Percentiles rank a stretch among this genome's conserved stretches.
phyloP scores from a whole-genome alignment of 2,329 filamentous ascomycete genomes.

The Penicillium freii region DNA sequence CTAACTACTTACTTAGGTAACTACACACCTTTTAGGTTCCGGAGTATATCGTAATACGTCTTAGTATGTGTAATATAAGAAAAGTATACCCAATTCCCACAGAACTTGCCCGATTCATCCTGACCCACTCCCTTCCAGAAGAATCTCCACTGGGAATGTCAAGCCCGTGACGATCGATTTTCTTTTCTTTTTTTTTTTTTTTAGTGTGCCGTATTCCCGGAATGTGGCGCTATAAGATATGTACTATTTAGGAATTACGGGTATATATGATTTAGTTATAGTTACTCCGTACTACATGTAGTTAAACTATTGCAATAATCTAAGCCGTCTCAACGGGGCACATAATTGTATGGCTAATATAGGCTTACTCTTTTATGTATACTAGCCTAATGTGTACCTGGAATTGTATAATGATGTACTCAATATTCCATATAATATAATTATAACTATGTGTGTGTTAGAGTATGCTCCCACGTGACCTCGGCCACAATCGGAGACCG shows the following conservation, averaged over 20 bases:
- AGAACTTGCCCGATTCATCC: background rate
- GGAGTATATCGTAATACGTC: too few species aligned
- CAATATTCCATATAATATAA: too few species aligned
- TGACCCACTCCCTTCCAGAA: conserved; percentile 5
- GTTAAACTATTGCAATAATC: too few species aligned
- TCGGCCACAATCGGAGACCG: background rate
- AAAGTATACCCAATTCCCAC: background rate
- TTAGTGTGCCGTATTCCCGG: conserved; percentile 4
- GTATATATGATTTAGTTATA: background rate
- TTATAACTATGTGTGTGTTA: too few species aligned
- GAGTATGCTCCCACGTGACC: background rate
- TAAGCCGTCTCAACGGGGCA: background rate
- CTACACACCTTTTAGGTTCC: too few species aligned
- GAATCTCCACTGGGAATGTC: background rate
- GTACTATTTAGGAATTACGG: background rate
- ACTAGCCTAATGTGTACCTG: too few species aligned
- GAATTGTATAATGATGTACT: too few species aligned
- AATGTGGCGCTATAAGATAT: background rate
- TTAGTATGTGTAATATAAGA: too few species aligned
- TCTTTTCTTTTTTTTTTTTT: background rate
- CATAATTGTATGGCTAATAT: too few species aligned
- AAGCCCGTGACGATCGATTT: background rate
- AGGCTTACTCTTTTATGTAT: too few species aligned
- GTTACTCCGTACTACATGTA: too few species aligned
- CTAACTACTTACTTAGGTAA: too few species aligned